Evolutionary conservation across 768 basidiomycete species (phyloP), one percentile per base, ranked within the genome.

Genomic region (Daedalea quercina): DNA sequence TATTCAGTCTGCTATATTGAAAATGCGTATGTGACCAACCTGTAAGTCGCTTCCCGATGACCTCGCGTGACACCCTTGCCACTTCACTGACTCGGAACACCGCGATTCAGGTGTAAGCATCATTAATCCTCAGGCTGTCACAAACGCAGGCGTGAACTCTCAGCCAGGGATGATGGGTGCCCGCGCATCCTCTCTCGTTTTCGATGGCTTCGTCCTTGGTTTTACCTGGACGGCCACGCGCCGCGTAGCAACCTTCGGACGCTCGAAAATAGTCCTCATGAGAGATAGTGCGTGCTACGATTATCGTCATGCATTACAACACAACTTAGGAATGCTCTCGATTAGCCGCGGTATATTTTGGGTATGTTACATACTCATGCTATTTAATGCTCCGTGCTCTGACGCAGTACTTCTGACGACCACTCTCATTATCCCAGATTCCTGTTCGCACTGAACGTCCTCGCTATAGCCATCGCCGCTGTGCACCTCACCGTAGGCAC

Each of bases 221-320:
- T 33, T 60, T 20, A 60, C 59, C n/a, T 60, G 56, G 56, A 12
- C 44, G 11, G 55, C 52, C 49, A 56, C 54, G 19, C 52, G 46
- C 12, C 23, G 40, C 13, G 47, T 54, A 6, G 51, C 44, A 41
- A 12, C 40, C 6, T 9, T 12, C 13, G 31, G n/a, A n/a, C 3
- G 40, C 24, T 26, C 31, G 7, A 26, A 13, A 4, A 8, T 8
- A 2, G 41, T 51, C 23, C 50, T 51, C 17, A 31, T 41, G 23
- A 26, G 25, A 31, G 41, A 51, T 23, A 43, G 50, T 51, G 37
- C 24, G 50, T 49, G n/a, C 7, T 11, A 49, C 11, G n/a, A 11
- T 23, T 17, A 7, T 34, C 3, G n/a, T n/a, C 24, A 7, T 42
- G 3, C 24, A 41, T 24, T 51, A 3, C 26, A 2, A 12, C 25